phyloP scores from a whole-genome alignment of 2,329 filamentous ascomycete species.

The Microdochium trichocladiopsis region DNA sequence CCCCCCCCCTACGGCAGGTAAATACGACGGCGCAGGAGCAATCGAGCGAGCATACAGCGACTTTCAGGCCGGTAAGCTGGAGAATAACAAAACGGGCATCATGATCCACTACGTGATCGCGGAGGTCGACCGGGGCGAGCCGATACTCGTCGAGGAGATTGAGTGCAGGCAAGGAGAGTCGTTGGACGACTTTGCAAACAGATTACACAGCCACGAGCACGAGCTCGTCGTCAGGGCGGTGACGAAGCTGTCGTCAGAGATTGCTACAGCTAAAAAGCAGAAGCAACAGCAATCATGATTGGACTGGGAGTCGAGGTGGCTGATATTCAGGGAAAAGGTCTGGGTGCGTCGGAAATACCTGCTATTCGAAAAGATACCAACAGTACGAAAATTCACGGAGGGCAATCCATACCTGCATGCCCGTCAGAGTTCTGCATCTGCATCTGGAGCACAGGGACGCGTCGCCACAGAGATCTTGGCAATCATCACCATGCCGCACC shows the following conservation, averaged over 20 bases:
- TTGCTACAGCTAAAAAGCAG: slow-evolving; percentile 9
- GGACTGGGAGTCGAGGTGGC: too few species aligned
- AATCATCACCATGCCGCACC: too few species aligned
- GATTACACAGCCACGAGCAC: slow-evolving; percentile 62
- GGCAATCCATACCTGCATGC: too few species aligned
- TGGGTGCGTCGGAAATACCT: too few species aligned
- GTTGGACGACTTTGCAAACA: slow-evolving; percentile 51
- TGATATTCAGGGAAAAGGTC: too few species aligned
- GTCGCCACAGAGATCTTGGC: too few species aligned
- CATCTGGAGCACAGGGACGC: too few species aligned
- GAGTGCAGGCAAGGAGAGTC: slow-evolving; percentile 47
- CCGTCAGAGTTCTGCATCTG: too few species aligned
- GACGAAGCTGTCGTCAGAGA: slow-evolving; percentile 17
- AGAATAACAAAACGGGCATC: slow-evolving; percentile 60
- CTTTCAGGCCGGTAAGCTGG: slow-evolving; percentile 46
- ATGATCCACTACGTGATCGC: slow-evolving; percentile 69
- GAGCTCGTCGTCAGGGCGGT: slow-evolving; percentile 61
- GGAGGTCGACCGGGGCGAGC: slow-evolving; percentile 63
- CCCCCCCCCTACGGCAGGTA: too few species aligned
- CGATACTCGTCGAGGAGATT: slow-evolving; percentile 57
- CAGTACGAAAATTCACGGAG: too few species aligned
- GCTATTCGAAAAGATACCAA: too few species aligned
- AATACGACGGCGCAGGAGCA: slow-evolving; percentile 63
- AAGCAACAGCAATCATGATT: background rate
- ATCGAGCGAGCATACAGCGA: slow-evolving; percentile 63